Conservation (phyloP, 371 early-diverging fungal species). For the Mortierella sp. region DNA sequence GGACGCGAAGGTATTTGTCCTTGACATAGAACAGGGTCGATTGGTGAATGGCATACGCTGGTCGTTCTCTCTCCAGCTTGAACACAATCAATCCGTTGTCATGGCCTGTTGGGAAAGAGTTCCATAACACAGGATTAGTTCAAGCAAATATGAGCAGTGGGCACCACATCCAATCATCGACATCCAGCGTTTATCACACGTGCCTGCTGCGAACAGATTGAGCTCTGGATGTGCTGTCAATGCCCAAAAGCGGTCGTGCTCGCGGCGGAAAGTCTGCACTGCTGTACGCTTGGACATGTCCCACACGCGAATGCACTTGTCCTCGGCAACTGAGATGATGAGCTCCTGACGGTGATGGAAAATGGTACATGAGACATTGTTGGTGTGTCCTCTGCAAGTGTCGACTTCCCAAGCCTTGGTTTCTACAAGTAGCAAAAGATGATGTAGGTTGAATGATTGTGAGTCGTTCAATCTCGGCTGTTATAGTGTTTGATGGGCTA, state of each 20-base stretch:
- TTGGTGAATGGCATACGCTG: slow-evolving; percentile 86
- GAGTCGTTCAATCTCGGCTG: too few relatives aligned
- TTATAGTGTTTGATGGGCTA: too few relatives aligned
- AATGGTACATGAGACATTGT: slow-evolving; percentile 93
- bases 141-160: neutral
- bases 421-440: slow-evolving; percentile 59
- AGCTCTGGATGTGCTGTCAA: slow-evolving; percentile 94
- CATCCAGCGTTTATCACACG: slow-evolving; percentile 4
- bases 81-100: slow-evolving; percentile 98
- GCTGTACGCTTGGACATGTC: slow-evolving; percentile 93
- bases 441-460: too few relatives aligned
- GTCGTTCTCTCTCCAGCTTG: slow-evolving; percentile 95
- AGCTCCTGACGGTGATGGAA: slow-evolving; percentile 96
- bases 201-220: slow-evolving; percentile 95
- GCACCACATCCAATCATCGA: too few relatives aligned
- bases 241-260: slow-evolving; percentile 98
- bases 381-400: slow-evolving; percentile 97
- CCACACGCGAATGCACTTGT: slow-evolving; percentile 97
- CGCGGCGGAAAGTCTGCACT: slow-evolving; percentile 93
- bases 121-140: neutral
- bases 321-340: slow-evolving; percentile 95
- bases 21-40: slow-evolving; percentile 86
- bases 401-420: slow-evolving; percentile 98
- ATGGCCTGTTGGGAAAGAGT: slow-evolving; percentile 71
- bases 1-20: slow-evolving; percentile 82